Evolutionary conservation across 2,329 filamentous ascomycete species (phyloP), one percentile per base, ranked within the genome.

Genomic region (Fulvia fulva): DNA sequence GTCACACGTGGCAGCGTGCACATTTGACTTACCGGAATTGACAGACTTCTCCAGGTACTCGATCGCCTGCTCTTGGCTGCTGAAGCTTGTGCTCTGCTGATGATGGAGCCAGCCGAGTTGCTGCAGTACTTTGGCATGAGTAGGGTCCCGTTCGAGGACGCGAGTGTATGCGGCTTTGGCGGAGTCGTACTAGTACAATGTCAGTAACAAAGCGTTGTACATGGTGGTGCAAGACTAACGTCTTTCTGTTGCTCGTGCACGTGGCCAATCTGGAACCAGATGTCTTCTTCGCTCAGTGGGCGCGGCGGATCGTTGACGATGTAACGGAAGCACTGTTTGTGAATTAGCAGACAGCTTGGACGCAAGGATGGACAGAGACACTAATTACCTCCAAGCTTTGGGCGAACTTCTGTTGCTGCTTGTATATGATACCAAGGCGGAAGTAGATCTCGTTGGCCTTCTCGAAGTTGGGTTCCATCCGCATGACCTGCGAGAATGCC

Each of bases 361-460:
- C 14, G n/a, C 53, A 55, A 25, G 43, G 52, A 62, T 16, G 7
- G 9, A 43, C n/a, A 26, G 12, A 26, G 26, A 26, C 16, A 32
- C 16, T 19, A 51, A 69, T 69, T 80, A 96, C 92, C 77, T 97
- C 94, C 47, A 97, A 80, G 80, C 92, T 97, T 71, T 95, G 88
- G 53, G 81, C 81, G 73, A 92, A 99, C 74, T 97, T 97, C 62
- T 92, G 88, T 73, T 97, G 94, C 70, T 97, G 93, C 75, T 99
- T 99, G 80, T 97, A 97, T 65, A 99, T 97, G 78, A 99, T 99
- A n/a, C 94, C 94, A 8, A 99, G 83, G 26, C 94, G 86, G 77
- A 99, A 99, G 75, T 97, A 99, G 55, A 99, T 97, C 74, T 99
- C 94, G 70, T 97, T 97, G 57, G 93, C 92, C 81, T 99, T 99